phyloP scores from a whole-genome alignment of 1,284 basidiomycete species.

The Fomes fomentarius region DNA sequence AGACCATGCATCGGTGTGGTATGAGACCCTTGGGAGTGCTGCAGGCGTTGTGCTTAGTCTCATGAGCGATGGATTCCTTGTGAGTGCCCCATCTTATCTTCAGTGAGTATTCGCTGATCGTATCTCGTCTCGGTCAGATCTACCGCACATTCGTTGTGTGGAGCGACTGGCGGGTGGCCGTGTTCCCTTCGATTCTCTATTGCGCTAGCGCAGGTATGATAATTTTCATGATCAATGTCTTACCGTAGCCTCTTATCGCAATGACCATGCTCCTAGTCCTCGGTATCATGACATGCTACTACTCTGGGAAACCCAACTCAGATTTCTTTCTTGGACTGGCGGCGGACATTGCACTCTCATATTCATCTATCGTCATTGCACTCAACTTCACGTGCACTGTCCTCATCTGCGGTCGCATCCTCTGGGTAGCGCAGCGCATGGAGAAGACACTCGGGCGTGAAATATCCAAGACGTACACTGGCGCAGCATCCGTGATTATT shows the following conservation, averaged over 20 bases:
- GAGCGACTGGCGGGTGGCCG: not conserved
- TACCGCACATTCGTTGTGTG: slow-evolving; percentile 18
- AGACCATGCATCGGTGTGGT: slow-evolving; percentile 19
- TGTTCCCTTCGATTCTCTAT: slow-evolving; percentile 4
- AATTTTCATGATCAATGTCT: not conserved
- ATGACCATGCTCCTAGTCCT: slow-evolving; percentile 5
- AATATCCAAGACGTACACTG: not conserved
- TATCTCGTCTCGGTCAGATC: slow-evolving; percentile 3
- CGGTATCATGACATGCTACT: slow-evolving; percentile 1
- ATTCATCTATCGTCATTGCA: not conserved
- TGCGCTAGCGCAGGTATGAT: slow-evolving; percentile 2
- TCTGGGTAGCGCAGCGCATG: not conserved
- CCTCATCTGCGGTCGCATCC: slow-evolving; percentile 10
- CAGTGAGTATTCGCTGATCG: not conserved
- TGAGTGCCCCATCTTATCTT: not conserved
- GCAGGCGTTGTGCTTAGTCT: slow-evolving; percentile 8
- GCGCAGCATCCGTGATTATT: slow-evolving; percentile 12
- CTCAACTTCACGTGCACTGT: slow-evolving; percentile 6
- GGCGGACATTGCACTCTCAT: slow-evolving; percentile 1
- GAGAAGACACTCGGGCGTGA: not conserved
- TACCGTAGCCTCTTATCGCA: not conserved
- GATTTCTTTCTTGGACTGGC: slow-evolving; percentile 9
- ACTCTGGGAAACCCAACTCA: not conserved
- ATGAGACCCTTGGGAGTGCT: slow-evolving; percentile 17
- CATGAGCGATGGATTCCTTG: slow-evolving; percentile 15